Conservation (phyloP, 495 filamentous ascomycete genomes). For the Filosporella fistucella region DNA sequence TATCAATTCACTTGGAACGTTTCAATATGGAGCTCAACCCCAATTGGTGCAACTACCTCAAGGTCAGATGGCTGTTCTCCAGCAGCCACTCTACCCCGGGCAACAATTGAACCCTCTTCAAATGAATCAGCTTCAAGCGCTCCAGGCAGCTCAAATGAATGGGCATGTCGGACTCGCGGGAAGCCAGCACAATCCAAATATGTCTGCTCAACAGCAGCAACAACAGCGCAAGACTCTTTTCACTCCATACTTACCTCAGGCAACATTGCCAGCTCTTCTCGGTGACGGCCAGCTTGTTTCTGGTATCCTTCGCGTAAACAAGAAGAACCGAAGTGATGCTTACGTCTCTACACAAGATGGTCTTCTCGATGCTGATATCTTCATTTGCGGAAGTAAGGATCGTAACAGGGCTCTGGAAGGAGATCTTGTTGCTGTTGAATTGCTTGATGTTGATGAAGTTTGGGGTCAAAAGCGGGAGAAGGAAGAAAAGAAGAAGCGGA, state of each 20-base stretch:
- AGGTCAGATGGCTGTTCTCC: slow-evolving; percentile 72
- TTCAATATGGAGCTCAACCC: slow-evolving; percentile 89
- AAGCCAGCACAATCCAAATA: slow-evolving; percentile 71
- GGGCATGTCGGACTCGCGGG: slow-evolving; percentile 65
- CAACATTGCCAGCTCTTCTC: slow-evolving; percentile 85
- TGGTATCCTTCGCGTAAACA: slow-evolving; percentile 96
- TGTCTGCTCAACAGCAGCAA: slow-evolving; percentile 64
- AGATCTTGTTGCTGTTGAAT: slow-evolving; percentile 90
- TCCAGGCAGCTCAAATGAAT: slow-evolving; percentile 82
- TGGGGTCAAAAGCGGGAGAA: slow-evolving; percentile 99
- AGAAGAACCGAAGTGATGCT: slow-evolving; percentile 98
- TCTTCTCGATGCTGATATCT: slow-evolving; percentile 91
- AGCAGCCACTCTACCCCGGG: slow-evolving; percentile 66
- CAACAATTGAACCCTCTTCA: slow-evolving; percentile 89
- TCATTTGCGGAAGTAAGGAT: slow-evolving; percentile 98
- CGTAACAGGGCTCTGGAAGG: slow-evolving; percentile 94
- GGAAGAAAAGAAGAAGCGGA: slow-evolving; percentile 99
- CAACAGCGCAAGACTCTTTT: slow-evolving; percentile 98
- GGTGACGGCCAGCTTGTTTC: slow-evolving; percentile 91
- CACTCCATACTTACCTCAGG: slow-evolving; percentile 95
- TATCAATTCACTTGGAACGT: slow-evolving; percentile 76
- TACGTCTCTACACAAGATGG: slow-evolving; percentile 91
- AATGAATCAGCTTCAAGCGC: slow-evolving; percentile 83
- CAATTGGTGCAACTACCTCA: slow-evolving; percentile 84
- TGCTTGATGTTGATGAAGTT: slow-evolving; percentile 96